Conservation (phyloP, 129 eudicot genomes). For the Flaveria linearis region DNA sequence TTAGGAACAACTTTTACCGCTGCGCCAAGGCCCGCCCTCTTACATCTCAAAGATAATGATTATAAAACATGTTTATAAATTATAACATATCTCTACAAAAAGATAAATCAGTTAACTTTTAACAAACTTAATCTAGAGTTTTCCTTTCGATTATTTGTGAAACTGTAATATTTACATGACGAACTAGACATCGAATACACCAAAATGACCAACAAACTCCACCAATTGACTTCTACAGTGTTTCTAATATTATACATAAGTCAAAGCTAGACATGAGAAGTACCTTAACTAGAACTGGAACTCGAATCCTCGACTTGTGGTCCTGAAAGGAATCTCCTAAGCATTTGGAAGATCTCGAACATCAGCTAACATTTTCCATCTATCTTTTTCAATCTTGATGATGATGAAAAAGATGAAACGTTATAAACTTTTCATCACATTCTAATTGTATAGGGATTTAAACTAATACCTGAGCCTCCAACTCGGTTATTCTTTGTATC, state of each 20-base stretch:
- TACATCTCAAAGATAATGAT: background rate
- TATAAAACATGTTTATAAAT: background rate
- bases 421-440: slow-evolving; percentile 23
- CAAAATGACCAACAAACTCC: background rate
- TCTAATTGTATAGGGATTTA: background rate
- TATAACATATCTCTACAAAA: background rate
- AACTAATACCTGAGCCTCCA: slow-evolving; percentile 78
- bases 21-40: too few relatives aligned
- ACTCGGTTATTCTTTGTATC: slow-evolving; percentile 69
- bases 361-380: slow-evolving; percentile 36
- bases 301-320: too few relatives aligned
- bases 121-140: background rate
- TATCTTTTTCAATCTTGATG: slow-evolving; percentile 56
- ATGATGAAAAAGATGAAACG: slow-evolving; percentile 20
- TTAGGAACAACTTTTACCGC: too few relatives aligned
- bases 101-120: background rate
- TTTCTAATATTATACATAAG: background rate
- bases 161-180: background rate
- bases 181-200: background rate
- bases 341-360: slow-evolving; percentile 37
- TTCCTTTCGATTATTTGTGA: background rate
- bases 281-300: background rate
- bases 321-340: slow-evolving; percentile 6
- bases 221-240: background rate
- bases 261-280: background rate